A percentile compares a stretch with the other conserved stretches of the same genome.
Evolutionary conservation across 139 green algal species (phyloP).

Genomic region (Volvox reticuliferus): DNA sequence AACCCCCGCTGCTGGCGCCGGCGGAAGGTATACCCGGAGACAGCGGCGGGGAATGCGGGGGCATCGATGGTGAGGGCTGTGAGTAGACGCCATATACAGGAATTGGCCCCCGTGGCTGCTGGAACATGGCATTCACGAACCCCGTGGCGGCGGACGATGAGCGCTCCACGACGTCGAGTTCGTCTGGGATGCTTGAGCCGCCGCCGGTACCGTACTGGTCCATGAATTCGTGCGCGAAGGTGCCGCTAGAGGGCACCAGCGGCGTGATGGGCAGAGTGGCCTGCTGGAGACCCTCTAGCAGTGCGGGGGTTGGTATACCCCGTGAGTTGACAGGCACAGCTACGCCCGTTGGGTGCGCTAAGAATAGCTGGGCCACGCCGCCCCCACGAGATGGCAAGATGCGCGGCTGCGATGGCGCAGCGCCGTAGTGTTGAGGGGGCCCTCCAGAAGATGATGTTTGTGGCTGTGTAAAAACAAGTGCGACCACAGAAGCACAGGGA

Average conservation of each 20-base stretch:
- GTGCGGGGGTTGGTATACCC: slow-evolving; percentile 7
- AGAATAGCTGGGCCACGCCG: slow-evolving; percentile 49
- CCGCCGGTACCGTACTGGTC: not conserved
- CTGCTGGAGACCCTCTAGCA: slow-evolving; percentile 26
- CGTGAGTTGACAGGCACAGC: slow-evolving; percentile 16
- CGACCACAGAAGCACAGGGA: too few relatives aligned
- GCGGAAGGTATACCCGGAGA: not conserved
- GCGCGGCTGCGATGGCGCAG: not conserved
- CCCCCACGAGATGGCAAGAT: slow-evolving; percentile 11
- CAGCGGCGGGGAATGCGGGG: not conserved
- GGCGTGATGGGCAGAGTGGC: not conserved
- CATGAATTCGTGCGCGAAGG: slow-evolving; percentile 33
- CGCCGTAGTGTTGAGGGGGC: not conserved
- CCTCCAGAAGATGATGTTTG: not conserved
- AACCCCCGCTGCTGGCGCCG: not conserved
- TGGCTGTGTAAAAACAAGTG: too few relatives aligned
- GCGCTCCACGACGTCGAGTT: slow-evolving; percentile 18
- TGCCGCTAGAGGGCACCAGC: slow-evolving; percentile 1
- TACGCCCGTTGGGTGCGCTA: slow-evolving; percentile 44
- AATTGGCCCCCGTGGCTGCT: not conserved
- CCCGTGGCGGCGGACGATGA: not conserved
- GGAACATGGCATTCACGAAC: slow-evolving; percentile 49
- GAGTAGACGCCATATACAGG: not conserved
- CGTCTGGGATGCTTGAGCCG: not conserved
- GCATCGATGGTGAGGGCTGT: not conserved